Percentiles rank a stretch among this genome's conserved stretches.
Conservation (phyloP, 2,329 filamentous ascomycete species). For the Phaeosphaeriaceae sp. region DNA sequence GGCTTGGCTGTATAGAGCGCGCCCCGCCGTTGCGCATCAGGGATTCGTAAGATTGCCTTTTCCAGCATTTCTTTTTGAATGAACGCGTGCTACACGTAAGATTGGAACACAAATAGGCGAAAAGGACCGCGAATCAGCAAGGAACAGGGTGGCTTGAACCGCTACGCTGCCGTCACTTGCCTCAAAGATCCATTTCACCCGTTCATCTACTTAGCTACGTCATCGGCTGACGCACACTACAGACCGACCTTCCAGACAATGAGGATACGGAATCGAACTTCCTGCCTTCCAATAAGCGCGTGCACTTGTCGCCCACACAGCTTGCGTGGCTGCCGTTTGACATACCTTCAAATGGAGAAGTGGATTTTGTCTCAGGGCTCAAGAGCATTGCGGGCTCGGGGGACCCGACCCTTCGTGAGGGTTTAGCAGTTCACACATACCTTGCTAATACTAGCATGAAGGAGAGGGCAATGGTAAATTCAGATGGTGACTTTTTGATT, state of each 20-base stretch:
- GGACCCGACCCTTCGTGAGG: slow-evolving; percentile 46
- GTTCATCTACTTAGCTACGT: not conserved
- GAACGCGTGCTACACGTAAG: not conserved
- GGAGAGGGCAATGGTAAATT: slow-evolving; percentile 58
- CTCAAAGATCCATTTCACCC: not conserved
- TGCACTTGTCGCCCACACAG: slow-evolving; percentile 47
- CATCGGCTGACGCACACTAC: slow-evolving; percentile 30
- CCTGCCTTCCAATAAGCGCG: slow-evolving; percentile 42
- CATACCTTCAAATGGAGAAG: slow-evolving; percentile 37
- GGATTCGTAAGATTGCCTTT: slow-evolving; percentile 41
- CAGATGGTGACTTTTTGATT: slow-evolving; percentile 77
- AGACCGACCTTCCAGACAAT: slow-evolving; percentile 47
- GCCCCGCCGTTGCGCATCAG: slow-evolving; percentile 47
- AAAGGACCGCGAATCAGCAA: too few relatives aligned
- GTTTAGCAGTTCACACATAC: slow-evolving; percentile 44
- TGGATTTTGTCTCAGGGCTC: slow-evolving; percentile 44
- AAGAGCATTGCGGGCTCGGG: slow-evolving; percentile 49
- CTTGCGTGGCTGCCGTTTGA: slow-evolving; percentile 48
- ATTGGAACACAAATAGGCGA: not conserved
- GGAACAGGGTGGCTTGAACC: not conserved
- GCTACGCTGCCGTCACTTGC: not conserved
- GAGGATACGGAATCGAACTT: slow-evolving; percentile 45
- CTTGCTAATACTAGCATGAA: slow-evolving; percentile 47
- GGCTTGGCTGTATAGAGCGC: slow-evolving; percentile 43
- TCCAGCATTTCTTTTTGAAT: too few relatives aligned